Percentiles rank a stretch among this genome's conserved stretches.
Evolutionary conservation across 768 basidiomycete genomes (phyloP).

Genomic region (Coprinellus micaceus): DNA sequence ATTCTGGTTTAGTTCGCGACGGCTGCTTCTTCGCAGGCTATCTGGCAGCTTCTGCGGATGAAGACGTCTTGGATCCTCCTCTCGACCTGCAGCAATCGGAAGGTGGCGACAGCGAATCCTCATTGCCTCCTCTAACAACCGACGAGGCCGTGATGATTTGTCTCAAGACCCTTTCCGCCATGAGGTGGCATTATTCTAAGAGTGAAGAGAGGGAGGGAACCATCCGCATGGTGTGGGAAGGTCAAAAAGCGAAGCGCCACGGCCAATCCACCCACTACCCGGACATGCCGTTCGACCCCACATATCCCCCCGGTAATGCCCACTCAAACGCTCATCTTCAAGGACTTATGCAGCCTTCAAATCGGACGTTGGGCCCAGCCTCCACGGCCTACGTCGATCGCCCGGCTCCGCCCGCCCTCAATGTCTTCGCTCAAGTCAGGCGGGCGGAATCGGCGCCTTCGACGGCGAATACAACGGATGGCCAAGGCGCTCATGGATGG

Average conservation of each 20-base stretch:
- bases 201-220: constrained; percentile 69
- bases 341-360: constrained; percentile 13
- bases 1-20: constrained; percentile 81
- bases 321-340: constrained; percentile 17
- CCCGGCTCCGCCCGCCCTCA: constrained; percentile 46
- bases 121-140: constrained; percentile 24
- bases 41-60: constrained; percentile 63
- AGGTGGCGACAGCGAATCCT: constrained; percentile 27
- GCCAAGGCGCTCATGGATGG: constrained; percentile 50
- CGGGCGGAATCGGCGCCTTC: constrained; percentile 50
- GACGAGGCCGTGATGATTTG: constrained; percentile 56
- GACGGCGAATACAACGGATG: constrained; percentile 47
- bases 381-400: constrained; percentile 30
- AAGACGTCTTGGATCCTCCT: constrained; percentile 32
- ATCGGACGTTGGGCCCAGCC: constrained; percentile 18
- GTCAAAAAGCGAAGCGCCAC: constrained; percentile 33
- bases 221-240: constrained; percentile 51
- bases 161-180: constrained; percentile 70
- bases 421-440: constrained; percentile 32
- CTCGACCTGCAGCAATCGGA: constrained; percentile 33
- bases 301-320: constrained; percentile 20
- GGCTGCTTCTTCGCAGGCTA: constrained; percentile 88
- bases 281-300: constrained; percentile 18
- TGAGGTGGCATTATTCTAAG: constrained; percentile 79
- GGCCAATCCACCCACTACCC: constrained; percentile 18